Evolutionary conservation across 805 yeast genomes (phyloP).

Genomic region (Pichia sporocuriosa): DNA sequence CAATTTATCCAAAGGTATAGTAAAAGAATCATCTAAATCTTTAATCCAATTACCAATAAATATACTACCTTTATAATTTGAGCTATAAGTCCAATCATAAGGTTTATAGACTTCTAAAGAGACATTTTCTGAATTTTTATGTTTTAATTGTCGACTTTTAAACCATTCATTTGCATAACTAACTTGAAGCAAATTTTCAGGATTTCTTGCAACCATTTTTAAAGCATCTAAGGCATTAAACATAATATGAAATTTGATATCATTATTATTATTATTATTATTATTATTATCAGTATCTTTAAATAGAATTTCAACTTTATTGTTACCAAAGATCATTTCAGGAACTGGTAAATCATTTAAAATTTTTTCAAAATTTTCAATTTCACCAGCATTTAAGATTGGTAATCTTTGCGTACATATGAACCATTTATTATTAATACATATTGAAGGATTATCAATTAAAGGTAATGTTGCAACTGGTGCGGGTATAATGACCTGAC

Average conservation of each 20-base stretch:
- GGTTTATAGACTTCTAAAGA: conserved; percentile 64
- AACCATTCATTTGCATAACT: conserved; percentile 87
- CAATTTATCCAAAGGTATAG: conserved; percentile 66
- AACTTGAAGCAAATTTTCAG: conserved; percentile 49
- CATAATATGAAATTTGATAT: conserved; percentile 33
- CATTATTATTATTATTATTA: conserved; percentile 1
- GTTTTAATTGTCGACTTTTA: conserved; percentile 32
- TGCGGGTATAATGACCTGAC: conserved; percentile 69
- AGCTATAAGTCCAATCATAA: conserved; percentile 95
- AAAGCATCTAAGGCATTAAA: conserved; percentile 79
- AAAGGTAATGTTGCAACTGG: conserved; percentile 62
- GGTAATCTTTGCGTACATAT: conserved; percentile 69
- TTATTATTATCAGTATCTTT: too few relatives aligned
- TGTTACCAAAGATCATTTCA: conserved; percentile 95
- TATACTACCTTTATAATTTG: conserved; percentile 63
- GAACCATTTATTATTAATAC: conserved; percentile 59
- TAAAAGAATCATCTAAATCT: conserved; percentile 20
- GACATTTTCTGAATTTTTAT: conserved; percentile 16
- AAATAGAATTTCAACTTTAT: conserved; percentile 40
- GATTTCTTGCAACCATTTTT: conserved; percentile 45
- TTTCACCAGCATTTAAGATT: conserved; percentile 64
- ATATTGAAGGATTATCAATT: conserved; percentile 60
- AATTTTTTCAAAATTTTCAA: conserved; percentile 57
- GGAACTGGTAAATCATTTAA: conserved; percentile 74
- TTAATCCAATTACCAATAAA: conserved; percentile 15